Evolutionary conservation across 2,329 filamentous ascomycete species (phyloP).

Genomic region (Talaromyces rugulosus): DNA sequence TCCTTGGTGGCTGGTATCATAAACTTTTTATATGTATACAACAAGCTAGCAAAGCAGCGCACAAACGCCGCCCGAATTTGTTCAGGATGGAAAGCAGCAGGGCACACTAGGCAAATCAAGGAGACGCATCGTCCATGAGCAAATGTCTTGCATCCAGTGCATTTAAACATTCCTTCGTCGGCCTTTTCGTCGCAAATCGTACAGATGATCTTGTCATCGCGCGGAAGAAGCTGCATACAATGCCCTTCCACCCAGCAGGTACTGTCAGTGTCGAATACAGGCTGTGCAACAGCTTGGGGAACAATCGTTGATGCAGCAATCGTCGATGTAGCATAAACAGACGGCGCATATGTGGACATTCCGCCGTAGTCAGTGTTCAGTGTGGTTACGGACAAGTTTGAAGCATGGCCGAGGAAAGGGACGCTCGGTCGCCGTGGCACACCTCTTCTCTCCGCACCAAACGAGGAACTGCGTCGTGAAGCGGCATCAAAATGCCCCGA

Average conservation of each 20-base stretch:
- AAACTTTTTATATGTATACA: slow-evolving; percentile 66
- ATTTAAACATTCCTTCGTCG: slow-evolving; percentile 53
- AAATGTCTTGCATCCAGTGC: slow-evolving; percentile 44
- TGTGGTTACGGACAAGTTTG: slow-evolving; percentile 42
- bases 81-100: slow-evolving; percentile 62
- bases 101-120: slow-evolving; percentile 61
- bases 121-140: slow-evolving; percentile 58
- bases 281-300: slow-evolving; percentile 38
- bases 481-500: slow-evolving; percentile 84
- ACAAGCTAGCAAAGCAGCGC: slow-evolving; percentile 63
- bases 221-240: slow-evolving; percentile 41
- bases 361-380: slow-evolving; percentile 37
- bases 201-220: slow-evolving; percentile 43
- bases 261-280: slow-evolving; percentile 37
- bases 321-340: slow-evolving; percentile 48
- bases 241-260: slow-evolving; percentile 47
- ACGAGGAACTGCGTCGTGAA: slow-evolving; percentile 88
- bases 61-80: slow-evolving; percentile 66
- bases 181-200: slow-evolving; percentile 53
- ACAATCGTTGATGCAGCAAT: slow-evolving; percentile 49
- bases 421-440: slow-evolving; percentile 58
- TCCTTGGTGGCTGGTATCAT: slow-evolving; percentile 56
- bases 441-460: slow-evolving; percentile 67
- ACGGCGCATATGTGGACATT: slow-evolving; percentile 45
- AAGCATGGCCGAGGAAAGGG: slow-evolving; percentile 65